phyloP scores from a whole-genome alignment of 805 yeast species.

The Zygosaccharomyces bisporus region DNA sequence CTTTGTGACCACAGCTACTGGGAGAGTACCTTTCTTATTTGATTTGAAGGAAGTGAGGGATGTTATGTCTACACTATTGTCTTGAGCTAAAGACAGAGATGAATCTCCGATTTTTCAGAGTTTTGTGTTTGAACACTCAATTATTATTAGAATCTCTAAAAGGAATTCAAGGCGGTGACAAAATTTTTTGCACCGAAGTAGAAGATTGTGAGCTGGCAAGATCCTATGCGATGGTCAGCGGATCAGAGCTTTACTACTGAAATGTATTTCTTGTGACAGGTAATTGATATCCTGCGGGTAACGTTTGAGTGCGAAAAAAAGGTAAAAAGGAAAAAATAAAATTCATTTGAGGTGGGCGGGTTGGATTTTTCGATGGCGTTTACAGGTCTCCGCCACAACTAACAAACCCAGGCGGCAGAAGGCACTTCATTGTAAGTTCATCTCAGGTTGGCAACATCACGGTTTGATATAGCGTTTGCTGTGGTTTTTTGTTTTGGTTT shows the following conservation, averaged over 20 bases:
- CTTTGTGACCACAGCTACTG: no score
- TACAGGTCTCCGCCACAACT: background rate
- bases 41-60: no score
- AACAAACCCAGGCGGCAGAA: background rate
- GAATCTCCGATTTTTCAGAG: background rate
- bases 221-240: background rate
- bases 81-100: background rate
- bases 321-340: background rate
- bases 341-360: background rate
- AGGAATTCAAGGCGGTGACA: no score
- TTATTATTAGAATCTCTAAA: no score
- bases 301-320: background rate
- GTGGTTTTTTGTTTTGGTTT: background rate
- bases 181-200: no score
- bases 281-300: no score
- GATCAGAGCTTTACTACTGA: no score
- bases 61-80: no score
- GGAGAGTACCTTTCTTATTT: no score
- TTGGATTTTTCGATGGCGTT: background rate
- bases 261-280: background rate
- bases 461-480: background rate
- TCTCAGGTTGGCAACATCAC: background rate
- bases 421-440: background rate
- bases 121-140: no score
- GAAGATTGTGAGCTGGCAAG: background rate